Percentiles rank a stretch among this genome's conserved stretches.
Conservation (phyloP, 495 filamentous ascomycete genomes). For the Cairneyella variabilis region DNA sequence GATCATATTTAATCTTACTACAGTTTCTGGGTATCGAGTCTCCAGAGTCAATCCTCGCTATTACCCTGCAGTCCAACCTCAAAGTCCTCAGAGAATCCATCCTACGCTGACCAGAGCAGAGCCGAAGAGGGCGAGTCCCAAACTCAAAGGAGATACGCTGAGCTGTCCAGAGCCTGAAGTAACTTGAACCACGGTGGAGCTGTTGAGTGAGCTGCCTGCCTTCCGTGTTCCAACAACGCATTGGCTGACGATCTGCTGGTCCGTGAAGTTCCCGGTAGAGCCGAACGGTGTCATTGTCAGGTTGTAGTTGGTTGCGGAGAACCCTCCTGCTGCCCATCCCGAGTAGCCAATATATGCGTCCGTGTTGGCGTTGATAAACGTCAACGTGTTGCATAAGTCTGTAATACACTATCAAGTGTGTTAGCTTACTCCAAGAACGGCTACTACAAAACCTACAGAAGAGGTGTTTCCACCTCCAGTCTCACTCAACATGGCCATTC, state of each 20-base stretch:
- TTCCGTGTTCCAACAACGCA: constrained; percentile 5
- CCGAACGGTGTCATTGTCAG: constrained; percentile 4
- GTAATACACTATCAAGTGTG: constrained; percentile 30
- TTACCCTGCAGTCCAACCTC: too few relatives aligned
- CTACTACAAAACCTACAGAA: constrained; percentile 5
- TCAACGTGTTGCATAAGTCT: constrained; percentile 31
- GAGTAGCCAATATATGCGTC: constrained; percentile 49
- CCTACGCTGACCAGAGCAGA: too few relatives aligned
- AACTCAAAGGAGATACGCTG: too few relatives aligned
- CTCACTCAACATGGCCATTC: constrained; percentile 50
- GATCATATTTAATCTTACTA: too few relatives aligned
- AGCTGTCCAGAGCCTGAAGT: too few relatives aligned
- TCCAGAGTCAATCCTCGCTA: too few relatives aligned
- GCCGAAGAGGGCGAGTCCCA: too few relatives aligned
- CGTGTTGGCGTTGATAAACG: constrained; percentile 33
- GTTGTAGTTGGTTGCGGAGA: constrained; percentile 1
- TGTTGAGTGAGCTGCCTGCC: too few relatives aligned
- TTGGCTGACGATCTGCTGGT: constrained; percentile 5
- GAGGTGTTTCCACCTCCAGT: constrained; percentile 48
- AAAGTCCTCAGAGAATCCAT: too few relatives aligned
- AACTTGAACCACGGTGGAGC: too few relatives aligned
- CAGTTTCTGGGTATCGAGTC: too few relatives aligned
- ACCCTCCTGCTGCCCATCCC: constrained; percentile 46
- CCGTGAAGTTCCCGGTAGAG: constrained; percentile 7
- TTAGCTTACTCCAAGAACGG: neutral